Base-by-base conservation (phyloP, 208 protist genomes). In the Novymonas esmeraldas region DNA sequence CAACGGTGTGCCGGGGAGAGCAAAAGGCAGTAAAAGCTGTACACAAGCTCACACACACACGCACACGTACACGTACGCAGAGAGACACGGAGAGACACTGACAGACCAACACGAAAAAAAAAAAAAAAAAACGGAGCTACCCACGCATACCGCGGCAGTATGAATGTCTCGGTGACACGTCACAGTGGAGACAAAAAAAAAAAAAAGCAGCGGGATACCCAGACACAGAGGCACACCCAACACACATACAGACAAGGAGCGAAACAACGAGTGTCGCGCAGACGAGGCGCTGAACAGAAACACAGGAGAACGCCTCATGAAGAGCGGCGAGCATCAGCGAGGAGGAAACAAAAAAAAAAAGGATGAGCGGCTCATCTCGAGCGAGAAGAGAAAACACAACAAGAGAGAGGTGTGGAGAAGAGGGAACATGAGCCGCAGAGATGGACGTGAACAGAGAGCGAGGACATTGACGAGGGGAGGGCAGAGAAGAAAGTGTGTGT, bases 341-440 rank as follows among this genome's bases (percentile, higher is more conserved):
- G n/a, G 5, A 54, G 5, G 16, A 20, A 56, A 14, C 16, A 57
- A 41, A 62, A 64, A 16, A 26, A 57, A 52, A 59, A 14, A 29
- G 10, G 16, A 20, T 59, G 24, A 20, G n/a, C 54, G n/a, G n/a
- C n/a, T n/a, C n/a, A n/a, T n/a, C n/a, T n/a, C n/a, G n/a, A n/a
- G n/a, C n/a, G 36, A 41, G 36, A 41, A 5, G 36, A 5, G 36
- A 41, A 11, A 41, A 41, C 11, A 14, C 36, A 41, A 41, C 7
- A 41, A 41, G 7, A 41, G 36, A n/a, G n/a, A n/a, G n/a, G n/a
- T n/a, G n/a, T n/a, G n/a, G n/a, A n/a, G n/a, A n/a, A n/a, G n/a
- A n/a, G n/a, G n/a, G n/a, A n/a, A n/a, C n/a, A n/a, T n/a, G n/a
- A 41, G 36, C 7, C 11, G 36, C 11, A 5, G 36, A 11, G 36